These are phyloP conservation scores for Tetrastigma voinierianum DNA, from an alignment of 164 flowering plant species.

Conservation along the genomic window DNA sequence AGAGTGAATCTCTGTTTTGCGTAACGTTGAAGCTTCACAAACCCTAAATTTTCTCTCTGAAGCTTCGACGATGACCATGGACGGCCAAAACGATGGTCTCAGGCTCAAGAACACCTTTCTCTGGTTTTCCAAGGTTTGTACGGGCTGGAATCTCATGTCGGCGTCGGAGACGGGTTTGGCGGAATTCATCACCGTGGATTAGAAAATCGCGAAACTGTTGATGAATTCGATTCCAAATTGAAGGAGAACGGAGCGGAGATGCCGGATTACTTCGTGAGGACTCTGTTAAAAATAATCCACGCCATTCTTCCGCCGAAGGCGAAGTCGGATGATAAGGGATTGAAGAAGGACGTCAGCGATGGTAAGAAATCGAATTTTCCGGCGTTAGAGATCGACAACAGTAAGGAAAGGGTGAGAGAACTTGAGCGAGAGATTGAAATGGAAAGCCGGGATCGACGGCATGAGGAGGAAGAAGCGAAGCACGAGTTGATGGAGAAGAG, in stretches of 20 bases:
- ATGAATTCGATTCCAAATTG: constrained; percentile 65
- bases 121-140: constrained; percentile 85
- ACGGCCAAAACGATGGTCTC: constrained; percentile 35
- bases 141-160: constrained; percentile 77
- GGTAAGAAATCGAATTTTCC: constrained; percentile 34
- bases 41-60: no score
- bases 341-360: constrained; percentile 15
- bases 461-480: constrained; percentile 18
- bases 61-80: background rate
- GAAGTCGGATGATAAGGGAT: constrained; percentile 23
- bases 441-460: constrained; percentile 33
- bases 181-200: constrained; percentile 80
- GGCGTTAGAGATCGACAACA: constrained; percentile 50
- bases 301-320: constrained; percentile 69
- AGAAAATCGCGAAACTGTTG: constrained; percentile 50
- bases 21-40: no score
- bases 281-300: constrained; percentile 74
- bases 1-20: no score
- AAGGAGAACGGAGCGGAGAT: constrained; percentile 79
- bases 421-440: constrained; percentile 66
- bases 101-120: constrained; percentile 75
- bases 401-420: constrained; percentile 56
- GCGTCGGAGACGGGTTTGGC: constrained; percentile 71
- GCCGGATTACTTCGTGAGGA: constrained; percentile 87
- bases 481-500: no score